phyloP scores from a whole-genome alignment of 1,284 basidiomycete species.

The Abortiporus biennis region DNA sequence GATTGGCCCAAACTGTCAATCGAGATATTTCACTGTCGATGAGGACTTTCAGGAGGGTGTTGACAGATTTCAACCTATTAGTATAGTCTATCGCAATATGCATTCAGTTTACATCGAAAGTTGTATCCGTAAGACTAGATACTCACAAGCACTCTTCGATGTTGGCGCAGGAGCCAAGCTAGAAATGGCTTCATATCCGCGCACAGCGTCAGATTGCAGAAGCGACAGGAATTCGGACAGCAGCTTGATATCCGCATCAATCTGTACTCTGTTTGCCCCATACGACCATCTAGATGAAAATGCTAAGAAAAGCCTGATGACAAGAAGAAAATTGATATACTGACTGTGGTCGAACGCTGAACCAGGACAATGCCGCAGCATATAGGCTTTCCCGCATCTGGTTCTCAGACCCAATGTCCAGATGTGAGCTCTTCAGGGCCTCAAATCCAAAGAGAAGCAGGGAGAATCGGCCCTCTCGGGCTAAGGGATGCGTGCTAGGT shows the following conservation, averaged over 20 bases:
- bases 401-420: slow-evolving; percentile 84
- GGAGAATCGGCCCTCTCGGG: slow-evolving; percentile 86
- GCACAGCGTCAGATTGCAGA: slow-evolving; percentile 69
- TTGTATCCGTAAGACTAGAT: no score
- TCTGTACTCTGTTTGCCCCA: slow-evolving; percentile 86
- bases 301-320: neutral
- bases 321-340: slow-evolving; percentile 22
- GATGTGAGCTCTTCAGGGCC: slow-evolving; percentile 79
- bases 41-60: slow-evolving; percentile 73
- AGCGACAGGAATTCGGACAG: slow-evolving; percentile 80
- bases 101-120: slow-evolving; percentile 3
- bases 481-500: slow-evolving; percentile 82
- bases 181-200: slow-evolving; percentile 61
- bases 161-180: slow-evolving; percentile 56
- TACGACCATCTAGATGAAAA: slow-evolving; percentile 75
- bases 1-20: slow-evolving; percentile 89
- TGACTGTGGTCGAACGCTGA: slow-evolving; percentile 83
- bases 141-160: slow-evolving; percentile 36
- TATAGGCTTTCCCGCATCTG: slow-evolving; percentile 76
- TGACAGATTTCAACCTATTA: slow-evolving; percentile 41
- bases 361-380: slow-evolving; percentile 85
- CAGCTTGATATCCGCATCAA: slow-evolving; percentile 84
- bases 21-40: slow-evolving; percentile 89
- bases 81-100: slow-evolving; percentile 42
- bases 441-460: slow-evolving; percentile 94